Conservation (phyloP, 345 rosid genomes). For the Kandelia obovata region DNA sequence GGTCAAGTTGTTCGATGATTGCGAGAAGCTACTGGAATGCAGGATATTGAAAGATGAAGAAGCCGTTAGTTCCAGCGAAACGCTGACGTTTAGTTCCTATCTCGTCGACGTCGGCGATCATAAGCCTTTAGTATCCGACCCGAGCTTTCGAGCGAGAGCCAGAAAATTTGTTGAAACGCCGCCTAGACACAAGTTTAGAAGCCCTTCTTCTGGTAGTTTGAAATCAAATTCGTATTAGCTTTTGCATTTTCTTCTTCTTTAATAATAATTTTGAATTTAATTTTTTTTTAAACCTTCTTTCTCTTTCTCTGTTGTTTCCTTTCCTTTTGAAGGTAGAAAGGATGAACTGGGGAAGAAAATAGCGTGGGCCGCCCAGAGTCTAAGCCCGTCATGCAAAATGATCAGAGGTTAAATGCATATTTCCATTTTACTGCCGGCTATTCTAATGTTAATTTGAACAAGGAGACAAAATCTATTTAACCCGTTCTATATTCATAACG, state of each 20-base stretch:
- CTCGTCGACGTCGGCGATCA: constrained; percentile 62
- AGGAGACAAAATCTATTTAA: too few relatives aligned
- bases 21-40: constrained; percentile 64
- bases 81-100: constrained; percentile 56
- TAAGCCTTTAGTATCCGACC: constrained; percentile 17
- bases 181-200: constrained; percentile 36
- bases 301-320: not conserved
- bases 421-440: too few relatives aligned
- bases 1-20: constrained; percentile 69
- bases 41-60: constrained; percentile 61
- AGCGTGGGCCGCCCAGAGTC: constrained; percentile 14
- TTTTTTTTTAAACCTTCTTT: not conserved
- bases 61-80: constrained; percentile 46
- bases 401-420: constrained; percentile 48
- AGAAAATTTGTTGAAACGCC: constrained; percentile 16
- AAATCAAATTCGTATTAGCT: not conserved
- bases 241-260: not conserved
- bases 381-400: constrained; percentile 59
- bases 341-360: constrained; percentile 28
- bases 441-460: too few relatives aligned
- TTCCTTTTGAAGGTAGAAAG: constrained; percentile 23
- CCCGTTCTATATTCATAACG: too few relatives aligned
- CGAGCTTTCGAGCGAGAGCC: constrained; percentile 20
- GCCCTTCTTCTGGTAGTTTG: constrained; percentile 37
- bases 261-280: not conserved